Base-by-base conservation (phyloP, 2,329 filamentous ascomycete species). In the Alternaria sp. region DNA sequence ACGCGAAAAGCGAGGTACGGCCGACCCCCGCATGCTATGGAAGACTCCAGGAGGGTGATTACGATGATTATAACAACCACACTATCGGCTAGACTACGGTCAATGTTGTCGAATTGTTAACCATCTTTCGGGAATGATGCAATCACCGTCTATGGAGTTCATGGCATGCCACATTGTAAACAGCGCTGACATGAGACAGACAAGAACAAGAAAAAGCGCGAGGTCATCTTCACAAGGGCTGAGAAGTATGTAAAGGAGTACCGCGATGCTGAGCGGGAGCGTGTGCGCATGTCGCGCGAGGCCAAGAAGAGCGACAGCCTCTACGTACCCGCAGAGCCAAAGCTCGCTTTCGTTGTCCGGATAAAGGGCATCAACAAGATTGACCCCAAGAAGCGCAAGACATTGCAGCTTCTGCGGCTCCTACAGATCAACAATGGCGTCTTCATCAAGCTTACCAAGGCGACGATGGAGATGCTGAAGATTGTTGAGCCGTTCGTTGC, bases 291-390 rank as follows among this genome's bases (percentile, higher is more conserved):
- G 67, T 80, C 86, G 78, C 94, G 95, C 74, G 83, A 93, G 70
- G 91, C 93, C 83, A 96, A 96, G 88, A 86, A 92, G 83, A 89
- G 92, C 78, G 94, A 94, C 81, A 91, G 88, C 80, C 95, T 94
- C 88, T 95, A 96, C 84, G 90, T 99, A 73, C 90, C 92, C 69
- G 93, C 92, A 68, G 93, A 99, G 88, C 84, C 91, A 80, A 97
- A 97, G 85, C 86, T 99, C 78, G 93, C 94, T 85, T 99, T 99
- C 82, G 89, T 99, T 77, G 85, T 98, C 83, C 94, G 95, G 82
- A 99, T 99, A 88, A 99, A 99, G 92, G 95, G 89, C 96, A 98
- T 99, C 93, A 98, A 98, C 92, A 99, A 99, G 91, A 98, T 99
- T 78, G 89, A 96, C 80, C 95, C 95, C 76, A 98, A 99, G 91